Evolutionary conservation across 2,329 filamentous ascomycete genomes (phyloP), one percentile per base, ranked within the genome.

Genomic region (Colletotrichum eleusines): DNA sequence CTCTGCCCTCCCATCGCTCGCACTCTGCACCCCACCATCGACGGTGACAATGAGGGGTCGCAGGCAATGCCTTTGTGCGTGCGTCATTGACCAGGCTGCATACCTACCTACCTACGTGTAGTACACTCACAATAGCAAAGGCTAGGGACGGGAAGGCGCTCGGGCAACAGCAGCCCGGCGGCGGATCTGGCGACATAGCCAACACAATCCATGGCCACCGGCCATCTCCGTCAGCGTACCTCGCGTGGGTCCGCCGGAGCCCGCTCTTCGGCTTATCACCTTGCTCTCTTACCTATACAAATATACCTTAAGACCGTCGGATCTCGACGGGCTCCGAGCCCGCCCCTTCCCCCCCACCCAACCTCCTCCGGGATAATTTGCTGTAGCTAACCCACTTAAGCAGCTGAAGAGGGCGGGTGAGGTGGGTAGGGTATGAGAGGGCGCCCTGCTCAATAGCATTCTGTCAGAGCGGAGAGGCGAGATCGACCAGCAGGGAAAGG

Each of bases 221-320:
- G 68, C 20, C 64, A 63, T 23, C 65, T 71, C 69, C 69, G 69
- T 54, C 46, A 42, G 64, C 69, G 46, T 68, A 71, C 64, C 64
- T 61, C 59, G 60, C 51, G 44, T 69, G 8, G 44, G 42, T 46
- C 69, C 69, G 69, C 65, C 53, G 58, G 58, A 48, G 38, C 68
- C 64, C 64, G 64, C 55, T 31, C 51, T 53, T 7, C 58, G 42
- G 67, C 64, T 68, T 46, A 67, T 61, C 50, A 46, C 59, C 58
- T 40, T 55, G 64, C n/a, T 48, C 54, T 54, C 20, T 46, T 23
- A 5, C 44, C 44, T 12, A 23, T 6, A 14, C 14, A 11, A 40
- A 11, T 18, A 40, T 58, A 53, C 53, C 58, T 63, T 53, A 67
- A 7, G 2, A 7, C 48, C 48, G 48, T 51, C 26, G 48, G 48